Conservation (phyloP, 768 basidiomycete genomes). For the Auriscalpium vulgare region DNA sequence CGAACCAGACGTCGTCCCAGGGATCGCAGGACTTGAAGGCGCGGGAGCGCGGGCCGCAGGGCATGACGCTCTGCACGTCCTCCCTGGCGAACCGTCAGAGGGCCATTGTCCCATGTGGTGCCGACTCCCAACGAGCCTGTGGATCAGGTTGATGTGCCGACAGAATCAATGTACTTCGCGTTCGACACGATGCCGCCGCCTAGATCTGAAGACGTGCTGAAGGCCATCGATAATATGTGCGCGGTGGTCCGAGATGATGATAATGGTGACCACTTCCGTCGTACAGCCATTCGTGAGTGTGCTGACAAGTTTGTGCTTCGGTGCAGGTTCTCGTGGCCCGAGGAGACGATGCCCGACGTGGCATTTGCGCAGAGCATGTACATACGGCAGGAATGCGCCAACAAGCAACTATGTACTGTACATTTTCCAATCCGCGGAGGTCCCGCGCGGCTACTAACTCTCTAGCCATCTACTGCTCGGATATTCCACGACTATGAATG, state of each 20-base stretch:
- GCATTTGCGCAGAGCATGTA: neutral
- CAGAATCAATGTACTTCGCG: slow-evolving; percentile 3
- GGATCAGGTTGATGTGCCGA: neutral
- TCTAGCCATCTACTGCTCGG: neutral
- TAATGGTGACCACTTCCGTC: slow-evolving; percentile 61
- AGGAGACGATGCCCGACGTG: neutral
- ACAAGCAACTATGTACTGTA: neutral
- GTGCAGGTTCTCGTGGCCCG: slow-evolving; percentile 9
- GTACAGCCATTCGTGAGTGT: neutral
- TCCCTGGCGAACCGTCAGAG: neutral
- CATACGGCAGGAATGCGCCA: neutral
- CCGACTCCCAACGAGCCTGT: neutral
- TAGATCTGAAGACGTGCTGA: slow-evolving; percentile 33
- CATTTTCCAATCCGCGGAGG: neutral
- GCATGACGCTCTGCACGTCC: neutral
- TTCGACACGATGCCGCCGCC: slow-evolving; percentile 1
- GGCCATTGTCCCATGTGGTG: too few relatives aligned
- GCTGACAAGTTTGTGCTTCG: neutral
- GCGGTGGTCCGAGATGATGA: slow-evolving; percentile 54
- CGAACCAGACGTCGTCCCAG: neutral
- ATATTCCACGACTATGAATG: too few relatives aligned
- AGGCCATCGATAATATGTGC: slow-evolving; percentile 68
- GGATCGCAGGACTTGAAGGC: neutral
- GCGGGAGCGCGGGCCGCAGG: neutral
- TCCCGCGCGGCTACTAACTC: neutral